Conservation (phyloP, 2,329 filamentous ascomycete genomes). For the Aspergillus sp. region DNA sequence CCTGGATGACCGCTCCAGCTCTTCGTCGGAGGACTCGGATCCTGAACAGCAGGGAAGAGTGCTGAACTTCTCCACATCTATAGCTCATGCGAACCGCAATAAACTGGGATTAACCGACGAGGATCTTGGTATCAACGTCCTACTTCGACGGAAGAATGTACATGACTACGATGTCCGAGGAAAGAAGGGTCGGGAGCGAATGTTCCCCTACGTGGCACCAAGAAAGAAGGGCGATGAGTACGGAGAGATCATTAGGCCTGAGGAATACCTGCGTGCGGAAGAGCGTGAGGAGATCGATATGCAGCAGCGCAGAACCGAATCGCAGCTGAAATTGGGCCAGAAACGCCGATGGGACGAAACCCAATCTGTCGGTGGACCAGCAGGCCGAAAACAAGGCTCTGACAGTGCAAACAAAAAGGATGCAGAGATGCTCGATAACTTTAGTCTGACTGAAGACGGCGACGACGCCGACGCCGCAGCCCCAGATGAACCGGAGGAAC, state of each 20-base stretch:
- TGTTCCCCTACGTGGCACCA: conserved; percentile 84
- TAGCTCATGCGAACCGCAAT: conserved; percentile 79
- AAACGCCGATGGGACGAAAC: conserved; percentile 92
- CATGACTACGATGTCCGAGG: conserved; percentile 90
- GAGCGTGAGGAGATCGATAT: conserved; percentile 77
- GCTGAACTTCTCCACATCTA: conserved; percentile 80
- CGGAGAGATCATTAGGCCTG: conserved; percentile 87
- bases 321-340: conserved; percentile 72
- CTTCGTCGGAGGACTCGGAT: conserved; percentile 85
- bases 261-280: conserved; percentile 90
- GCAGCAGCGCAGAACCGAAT: conserved; percentile 55
- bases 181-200: conserved; percentile 87
- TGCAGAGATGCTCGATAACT: conserved; percentile 51
- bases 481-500: conserved; percentile 54
- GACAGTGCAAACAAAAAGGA: conserved; percentile 28
- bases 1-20: conserved; percentile 76
- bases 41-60: conserved; percentile 88
- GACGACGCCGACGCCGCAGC: conserved; percentile 59
- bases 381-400: conserved; percentile 59
- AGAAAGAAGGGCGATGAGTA: conserved; percentile 84
- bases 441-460: conserved; percentile 49
- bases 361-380: conserved; percentile 43
- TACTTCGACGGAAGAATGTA: conserved; percentile 84
- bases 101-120: conserved; percentile 85
- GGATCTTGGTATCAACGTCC: conserved; percentile 85